phyloP scores from a whole-genome alignment of 1,284 basidiomycete species.

The Irpex sp. region DNA sequence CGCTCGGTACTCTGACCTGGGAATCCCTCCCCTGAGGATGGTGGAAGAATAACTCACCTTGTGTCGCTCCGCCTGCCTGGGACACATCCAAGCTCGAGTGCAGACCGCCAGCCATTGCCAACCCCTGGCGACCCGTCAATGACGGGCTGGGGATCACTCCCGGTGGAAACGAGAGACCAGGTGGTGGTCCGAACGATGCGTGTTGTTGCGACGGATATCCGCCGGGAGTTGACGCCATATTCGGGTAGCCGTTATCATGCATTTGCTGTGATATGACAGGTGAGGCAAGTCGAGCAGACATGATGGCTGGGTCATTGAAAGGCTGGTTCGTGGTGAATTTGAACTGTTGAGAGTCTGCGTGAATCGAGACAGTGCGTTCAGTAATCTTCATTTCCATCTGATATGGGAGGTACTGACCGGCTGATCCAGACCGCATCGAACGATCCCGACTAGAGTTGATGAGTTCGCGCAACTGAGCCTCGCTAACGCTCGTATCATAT shows the following conservation, averaged over 20 bases:
- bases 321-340: constrained; percentile 38
- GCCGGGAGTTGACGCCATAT: constrained; percentile 18
- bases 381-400: constrained; percentile 16
- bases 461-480: constrained; percentile 70
- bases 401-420: constrained; percentile 41
- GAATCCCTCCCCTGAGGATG: constrained; percentile 63
- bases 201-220: constrained; percentile 22
- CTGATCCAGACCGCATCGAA: constrained; percentile 32
- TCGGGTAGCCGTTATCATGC: constrained; percentile 23
- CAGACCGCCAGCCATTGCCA: constrained; percentile 20
- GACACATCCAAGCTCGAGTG: constrained; percentile 26
- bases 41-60: constrained; percentile 64
- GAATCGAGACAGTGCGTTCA: constrained; percentile 18
- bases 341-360: constrained; percentile 30
- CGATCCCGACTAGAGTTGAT: constrained; percentile 66
- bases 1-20: constrained; percentile 72
- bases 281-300: constrained; percentile 66
- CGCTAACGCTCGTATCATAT: constrained; percentile 57
- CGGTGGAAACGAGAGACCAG: constrained; percentile 51
- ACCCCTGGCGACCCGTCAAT: constrained; percentile 18
- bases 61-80: constrained; percentile 36
- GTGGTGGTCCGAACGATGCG: constrained; percentile 56
- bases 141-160: constrained; percentile 29
- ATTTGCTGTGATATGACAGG: constrained; percentile 24
- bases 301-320: constrained; percentile 78